Base-by-base conservation (phyloP, 768 basidiomycete genomes). In the Omphalotus guepiniiformis region DNA sequence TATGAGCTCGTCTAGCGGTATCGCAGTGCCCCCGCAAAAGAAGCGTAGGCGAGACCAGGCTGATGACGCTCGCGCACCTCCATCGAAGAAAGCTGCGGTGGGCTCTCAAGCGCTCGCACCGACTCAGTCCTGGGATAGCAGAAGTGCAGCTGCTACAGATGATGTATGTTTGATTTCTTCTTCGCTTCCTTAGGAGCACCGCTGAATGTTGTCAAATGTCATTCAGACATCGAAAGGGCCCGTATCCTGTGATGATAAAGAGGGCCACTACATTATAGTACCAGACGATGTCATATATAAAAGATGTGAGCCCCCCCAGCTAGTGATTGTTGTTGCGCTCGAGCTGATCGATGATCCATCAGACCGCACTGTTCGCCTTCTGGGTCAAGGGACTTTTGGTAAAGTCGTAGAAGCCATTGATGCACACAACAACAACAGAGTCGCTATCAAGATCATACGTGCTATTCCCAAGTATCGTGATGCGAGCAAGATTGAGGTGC, bases 401-500 rank as follows among this genome's bases (percentile, higher is more conserved):
- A 99, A 98, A 67, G 96, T 99, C 25, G 93, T 99, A 39, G 91
- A 97, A 65, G 93, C 93, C 6, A 65, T 87, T 56, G 91, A 96
- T 70, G 79, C 79, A 34, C 76, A 82, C 54, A 85, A 79, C 22
- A 79, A 85, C 51, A 75, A 72, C 55, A 73, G 82, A 58, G 94
- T 97, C 26, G 96, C 96, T 42, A 93, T 99, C 72, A 99, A 99
- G 76, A 94, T 99, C 50, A 99, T 99, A 57, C 84, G 96, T 40
- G 93, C 93, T 42, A 95, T 99, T 42, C 95, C 91, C 42, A 99
- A 98, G 70, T 99, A 98, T 62, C 88, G 96, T 38, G 96, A 99
- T 67, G 96, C 96, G 11, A 93, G 91, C 66, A 95, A 92, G 73
- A 98, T 98, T 51, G 96, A 99, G 69, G 85, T 98, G 58, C 82